These are phyloP conservation scores for Gyrodon lividus DNA, from an alignment of 768 basidiomycete species.

Conservation along the genomic window DNA sequence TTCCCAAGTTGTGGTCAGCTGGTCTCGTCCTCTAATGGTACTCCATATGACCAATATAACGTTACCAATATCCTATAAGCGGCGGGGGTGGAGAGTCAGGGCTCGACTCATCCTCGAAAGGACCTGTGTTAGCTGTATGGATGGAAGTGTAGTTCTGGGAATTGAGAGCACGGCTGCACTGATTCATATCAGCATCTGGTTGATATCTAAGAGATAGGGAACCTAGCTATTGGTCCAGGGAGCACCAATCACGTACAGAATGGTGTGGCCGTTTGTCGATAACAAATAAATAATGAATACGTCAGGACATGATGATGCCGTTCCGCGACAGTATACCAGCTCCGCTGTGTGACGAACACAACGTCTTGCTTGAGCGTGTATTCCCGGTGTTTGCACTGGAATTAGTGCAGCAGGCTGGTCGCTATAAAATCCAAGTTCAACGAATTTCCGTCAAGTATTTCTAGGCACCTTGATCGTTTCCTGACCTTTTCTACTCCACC, in stretches of 20 bases:
- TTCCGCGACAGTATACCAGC: not conserved
- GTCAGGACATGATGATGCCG: no score
- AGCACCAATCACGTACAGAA: not conserved
- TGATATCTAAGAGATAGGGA: no score
- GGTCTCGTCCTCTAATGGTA: not conserved
- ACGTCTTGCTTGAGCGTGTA: not conserved
- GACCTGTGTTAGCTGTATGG: no score
- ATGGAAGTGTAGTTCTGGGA: no score
- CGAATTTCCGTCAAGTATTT: not conserved
- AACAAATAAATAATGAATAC: not conserved
- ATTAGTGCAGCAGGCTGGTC: not conserved
- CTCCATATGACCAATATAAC: slow-evolving; percentile 1
- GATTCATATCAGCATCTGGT: no score
- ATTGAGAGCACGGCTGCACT: no score
- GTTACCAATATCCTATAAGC: not conserved
- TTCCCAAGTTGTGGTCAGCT: not conserved
- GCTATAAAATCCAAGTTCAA: not conserved
- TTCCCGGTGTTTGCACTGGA: not conserved
- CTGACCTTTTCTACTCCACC: not conserved
- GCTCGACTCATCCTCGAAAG: no score
- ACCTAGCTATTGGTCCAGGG: no score
- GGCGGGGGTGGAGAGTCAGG: no score
- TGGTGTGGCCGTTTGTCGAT: not conserved
- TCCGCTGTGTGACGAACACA: not conserved
- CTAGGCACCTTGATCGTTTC: not conserved